phyloP scores from a whole-genome alignment of 352 stramenopile genomes.

The Phytophthora lateralis region DNA sequence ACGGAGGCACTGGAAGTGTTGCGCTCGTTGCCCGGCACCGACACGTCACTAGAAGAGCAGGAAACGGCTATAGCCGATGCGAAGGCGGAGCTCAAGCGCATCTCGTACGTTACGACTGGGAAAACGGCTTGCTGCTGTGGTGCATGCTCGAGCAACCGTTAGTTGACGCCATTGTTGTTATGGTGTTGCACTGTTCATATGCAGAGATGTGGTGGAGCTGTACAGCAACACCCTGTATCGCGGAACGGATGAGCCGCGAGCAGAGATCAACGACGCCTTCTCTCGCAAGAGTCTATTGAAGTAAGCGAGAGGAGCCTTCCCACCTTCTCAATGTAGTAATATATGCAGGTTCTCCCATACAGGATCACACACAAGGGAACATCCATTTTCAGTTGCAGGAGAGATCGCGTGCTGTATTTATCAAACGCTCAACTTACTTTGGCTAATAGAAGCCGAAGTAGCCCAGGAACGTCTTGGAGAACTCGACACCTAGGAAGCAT shows the following conservation, averaged over 20 bases:
- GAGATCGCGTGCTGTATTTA: slow-evolving; percentile 22
- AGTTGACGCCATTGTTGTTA: slow-evolving; percentile 12
- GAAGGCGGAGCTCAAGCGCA: slow-evolving; percentile 76
- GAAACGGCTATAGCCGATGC: slow-evolving; percentile 70
- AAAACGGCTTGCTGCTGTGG: slow-evolving; percentile 1
- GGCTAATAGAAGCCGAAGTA: slow-evolving; percentile 78
- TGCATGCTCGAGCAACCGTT: not conserved
- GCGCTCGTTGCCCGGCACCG: slow-evolving; percentile 69
- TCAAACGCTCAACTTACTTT: slow-evolving; percentile 14
- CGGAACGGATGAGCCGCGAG: slow-evolving; percentile 82
- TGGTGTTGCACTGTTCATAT: slow-evolving; percentile 4
- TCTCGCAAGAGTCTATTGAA: slow-evolving; percentile 75
- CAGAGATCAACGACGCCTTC: slow-evolving; percentile 85
- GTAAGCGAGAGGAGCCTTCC: slow-evolving; percentile 28
- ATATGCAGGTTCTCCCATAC: slow-evolving; percentile 10
- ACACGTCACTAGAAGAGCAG: slow-evolving; percentile 82
- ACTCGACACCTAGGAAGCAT: slow-evolving; percentile 93
- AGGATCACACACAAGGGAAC: not conserved
- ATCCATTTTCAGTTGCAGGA: slow-evolving; percentile 12
- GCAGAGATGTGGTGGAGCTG: slow-evolving; percentile 79
- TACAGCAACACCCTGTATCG: slow-evolving; percentile 89
- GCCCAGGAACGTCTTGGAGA: slow-evolving; percentile 85
- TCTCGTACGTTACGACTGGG: slow-evolving; percentile 51
- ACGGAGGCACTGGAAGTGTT: slow-evolving; percentile 67
- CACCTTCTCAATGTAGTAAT: slow-evolving; percentile 11